Percentiles rank a stretch among this genome's conserved stretches.
phyloP scores from a whole-genome alignment of 2,329 filamentous ascomycete species.

The Diaporthe citrichinensis region DNA sequence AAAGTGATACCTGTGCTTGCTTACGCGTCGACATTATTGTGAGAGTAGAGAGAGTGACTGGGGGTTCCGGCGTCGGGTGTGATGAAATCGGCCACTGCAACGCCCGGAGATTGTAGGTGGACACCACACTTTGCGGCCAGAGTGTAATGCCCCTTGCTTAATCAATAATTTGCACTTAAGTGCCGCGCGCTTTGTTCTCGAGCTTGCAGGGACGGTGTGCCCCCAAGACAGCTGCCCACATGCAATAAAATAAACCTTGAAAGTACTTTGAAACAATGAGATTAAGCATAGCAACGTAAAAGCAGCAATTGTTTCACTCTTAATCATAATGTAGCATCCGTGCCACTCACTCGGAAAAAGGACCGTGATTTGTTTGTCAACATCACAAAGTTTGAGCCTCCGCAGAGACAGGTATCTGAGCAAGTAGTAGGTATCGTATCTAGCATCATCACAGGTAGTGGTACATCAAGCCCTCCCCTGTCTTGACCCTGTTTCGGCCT shows the following conservation, averaged over 20 bases:
- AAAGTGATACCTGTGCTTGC: conserved; percentile 2
- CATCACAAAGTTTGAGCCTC: conserved; percentile 16
- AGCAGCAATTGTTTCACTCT: conserved; percentile 1
- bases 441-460: conserved; percentile 15
- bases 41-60: not conserved
- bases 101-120: not conserved
- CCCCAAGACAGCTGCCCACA: not conserved
- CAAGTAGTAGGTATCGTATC: not conserved
- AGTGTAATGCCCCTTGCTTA: conserved; percentile 1
- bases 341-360: not conserved
- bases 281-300: conserved; percentile 1
- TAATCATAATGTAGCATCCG: conserved; percentile 1
- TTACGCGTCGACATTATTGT: not conserved
- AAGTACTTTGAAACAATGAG: conserved; percentile 1
- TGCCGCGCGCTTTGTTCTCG: not conserved
- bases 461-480: conserved; percentile 3
- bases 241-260: conserved; percentile 18
- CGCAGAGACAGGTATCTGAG: conserved; percentile 26
- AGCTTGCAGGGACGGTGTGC: no score
- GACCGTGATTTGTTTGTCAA: not conserved
- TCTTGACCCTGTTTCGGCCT: not conserved
- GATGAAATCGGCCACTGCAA: not conserved
- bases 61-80: not conserved
- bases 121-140: not conserved
- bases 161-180: not conserved